A percentile compares a stretch with the other conserved stretches of the same genome.
Evolutionary conservation across 768 basidiomycete genomes (phyloP).

Genomic region (Termitomyces eurrhizus): DNA sequence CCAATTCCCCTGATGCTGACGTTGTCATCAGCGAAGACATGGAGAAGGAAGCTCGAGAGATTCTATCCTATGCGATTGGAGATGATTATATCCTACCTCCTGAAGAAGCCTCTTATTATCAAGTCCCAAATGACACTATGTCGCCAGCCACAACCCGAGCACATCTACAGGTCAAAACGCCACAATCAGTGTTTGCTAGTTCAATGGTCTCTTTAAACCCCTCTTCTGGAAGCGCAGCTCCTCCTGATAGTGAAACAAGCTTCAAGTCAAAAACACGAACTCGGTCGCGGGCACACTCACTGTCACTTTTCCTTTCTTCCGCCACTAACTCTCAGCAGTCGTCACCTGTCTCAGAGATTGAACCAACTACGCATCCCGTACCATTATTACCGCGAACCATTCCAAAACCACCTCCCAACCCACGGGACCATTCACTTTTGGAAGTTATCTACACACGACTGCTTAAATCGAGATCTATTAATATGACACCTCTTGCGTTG

Average conservation of each 20-base stretch:
- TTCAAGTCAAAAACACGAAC: not conserved
- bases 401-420: slow-evolving; percentile 45
- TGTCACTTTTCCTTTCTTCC: slow-evolving; percentile 12
- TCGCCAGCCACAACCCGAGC: slow-evolving; percentile 1
- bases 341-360: slow-evolving; percentile 1
- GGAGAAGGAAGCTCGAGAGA: slow-evolving; percentile 18
- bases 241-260: not conserved
- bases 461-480: slow-evolving; percentile 67
- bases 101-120: not conserved
- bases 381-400: slow-evolving; percentile 31
- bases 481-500: slow-evolving; percentile 58
- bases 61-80: slow-evolving; percentile 12
- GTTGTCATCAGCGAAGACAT: slow-evolving; percentile 16
- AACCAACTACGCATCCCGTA: not conserved
- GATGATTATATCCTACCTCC: slow-evolving; percentile 7
- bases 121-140: not conserved
- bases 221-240: slow-evolving; percentile 14
- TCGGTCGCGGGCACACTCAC: slow-evolving; percentile 16
- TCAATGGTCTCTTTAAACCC: slow-evolving; percentile 27
- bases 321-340: not conserved
- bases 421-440: slow-evolving; percentile 63
- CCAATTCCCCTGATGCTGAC: slow-evolving; percentile 19
- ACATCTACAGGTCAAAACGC: slow-evolving; percentile 2
- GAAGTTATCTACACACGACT: slow-evolving; percentile 64
- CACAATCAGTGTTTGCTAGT: slow-evolving; percentile 13